Conservation (phyloP, 768 basidiomycete genomes). For the Auricularia auricula-judae region DNA sequence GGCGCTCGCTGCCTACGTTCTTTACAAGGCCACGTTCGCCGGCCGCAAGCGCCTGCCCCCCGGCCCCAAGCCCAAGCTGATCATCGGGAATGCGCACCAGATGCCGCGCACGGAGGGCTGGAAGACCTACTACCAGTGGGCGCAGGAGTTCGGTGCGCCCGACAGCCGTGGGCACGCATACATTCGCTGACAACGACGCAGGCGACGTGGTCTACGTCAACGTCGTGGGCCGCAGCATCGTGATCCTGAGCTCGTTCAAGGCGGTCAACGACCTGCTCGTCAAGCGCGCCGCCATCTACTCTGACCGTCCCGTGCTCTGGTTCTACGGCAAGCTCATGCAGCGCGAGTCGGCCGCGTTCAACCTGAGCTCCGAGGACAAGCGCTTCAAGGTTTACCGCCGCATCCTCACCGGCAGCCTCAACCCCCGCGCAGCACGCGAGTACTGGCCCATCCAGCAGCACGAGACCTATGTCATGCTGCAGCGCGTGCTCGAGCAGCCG, state of each 20-base stretch:
- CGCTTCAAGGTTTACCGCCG: conserved; percentile 31
- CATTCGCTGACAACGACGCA: not conserved
- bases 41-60: conserved; percentile 2
- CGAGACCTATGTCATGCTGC: conserved; percentile 24
- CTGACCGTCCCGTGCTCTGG: conserved; percentile 6
- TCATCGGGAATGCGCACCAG: conserved; percentile 7
- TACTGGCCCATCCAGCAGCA: conserved; percentile 27
- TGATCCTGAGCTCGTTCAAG: conserved; percentile 9
- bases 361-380: conserved; percentile 28
- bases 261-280: conserved; percentile 6
- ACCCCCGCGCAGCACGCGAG: conserved; percentile 21
- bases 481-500: conserved; percentile 22
- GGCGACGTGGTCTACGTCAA: conserved; percentile 11
- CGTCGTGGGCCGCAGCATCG: conserved; percentile 4
- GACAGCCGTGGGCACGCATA: not conserved
- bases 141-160: conserved; percentile 5
- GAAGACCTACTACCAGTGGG: conserved; percentile 7
- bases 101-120: conserved; percentile 7
- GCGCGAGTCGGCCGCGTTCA: conserved; percentile 31
- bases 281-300: conserved; percentile 8
- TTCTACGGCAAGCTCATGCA: conserved; percentile 23
- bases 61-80: conserved; percentile 3
- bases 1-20: not conserved
- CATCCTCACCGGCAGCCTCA: conserved; percentile 27
- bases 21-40: not conserved